Evolutionary conservation across 192 early-diverging fungal genomes (phyloP).

Genomic region (Linderina pennispora): DNA sequence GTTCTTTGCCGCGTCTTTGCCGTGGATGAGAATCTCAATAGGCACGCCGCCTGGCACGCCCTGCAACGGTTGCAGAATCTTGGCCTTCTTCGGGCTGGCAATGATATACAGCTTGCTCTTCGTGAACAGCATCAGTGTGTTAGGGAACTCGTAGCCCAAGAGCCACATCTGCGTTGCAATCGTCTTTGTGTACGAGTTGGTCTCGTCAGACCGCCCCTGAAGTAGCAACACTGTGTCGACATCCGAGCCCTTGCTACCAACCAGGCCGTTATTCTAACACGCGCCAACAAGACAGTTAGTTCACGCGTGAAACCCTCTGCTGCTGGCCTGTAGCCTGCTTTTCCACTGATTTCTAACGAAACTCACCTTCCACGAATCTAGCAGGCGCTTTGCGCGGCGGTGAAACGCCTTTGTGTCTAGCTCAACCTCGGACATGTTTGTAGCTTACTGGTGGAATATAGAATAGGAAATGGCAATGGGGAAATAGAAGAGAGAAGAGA

Average conservation of each 20-base stretch:
- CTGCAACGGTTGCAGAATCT: conserved; percentile 55
- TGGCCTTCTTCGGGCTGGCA: conserved; percentile 75
- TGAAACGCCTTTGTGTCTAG: conserved; percentile 36
- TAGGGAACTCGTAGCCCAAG: conserved; percentile 85
- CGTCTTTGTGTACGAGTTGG: conserved; percentile 40
- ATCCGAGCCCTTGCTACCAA: not conserved
- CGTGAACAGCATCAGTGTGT: conserved; percentile 76
- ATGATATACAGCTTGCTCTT: conserved; percentile 70
- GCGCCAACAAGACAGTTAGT: not conserved
- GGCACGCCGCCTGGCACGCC: conserved; percentile 47
- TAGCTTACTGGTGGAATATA: too few relatives aligned
- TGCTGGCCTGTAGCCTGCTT: not conserved
- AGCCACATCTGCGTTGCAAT: conserved; percentile 75
- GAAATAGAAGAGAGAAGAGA: too few relatives aligned
- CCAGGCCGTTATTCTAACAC: not conserved
- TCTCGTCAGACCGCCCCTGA: conserved; percentile 26
- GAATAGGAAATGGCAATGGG: too few relatives aligned
- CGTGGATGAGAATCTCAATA: conserved; percentile 68
- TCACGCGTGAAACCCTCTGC: not conserved
- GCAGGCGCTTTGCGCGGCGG: conserved; percentile 32
- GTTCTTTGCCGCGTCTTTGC: conserved; percentile 74
- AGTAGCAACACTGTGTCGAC: conserved; percentile 33
- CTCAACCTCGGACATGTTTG: conserved; percentile 36
- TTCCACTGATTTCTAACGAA: not conserved
- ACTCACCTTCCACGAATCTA: conserved; percentile 30